These are phyloP conservation scores for Kwoniella europaea DNA, from an alignment of 768 basidiomycete species.

Conservation along the genomic window DNA sequence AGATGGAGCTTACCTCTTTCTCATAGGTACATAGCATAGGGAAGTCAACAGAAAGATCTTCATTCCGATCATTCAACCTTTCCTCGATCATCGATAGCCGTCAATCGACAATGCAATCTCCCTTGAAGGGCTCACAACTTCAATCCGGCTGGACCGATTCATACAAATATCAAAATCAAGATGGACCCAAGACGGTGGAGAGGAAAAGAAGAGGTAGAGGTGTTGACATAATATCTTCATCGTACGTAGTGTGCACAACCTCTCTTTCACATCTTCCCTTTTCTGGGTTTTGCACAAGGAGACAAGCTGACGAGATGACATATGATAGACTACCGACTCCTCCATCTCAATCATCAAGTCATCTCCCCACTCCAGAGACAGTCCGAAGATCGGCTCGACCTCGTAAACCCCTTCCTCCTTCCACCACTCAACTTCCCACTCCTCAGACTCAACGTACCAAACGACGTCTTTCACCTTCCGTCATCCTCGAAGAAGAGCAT, in stretches of 20 bases:
- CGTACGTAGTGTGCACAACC: constrained; percentile 23
- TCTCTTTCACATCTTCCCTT: background rate
- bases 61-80: constrained; percentile 7
- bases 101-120: constrained; percentile 18
- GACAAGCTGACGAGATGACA: constrained; percentile 2
- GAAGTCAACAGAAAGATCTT: background rate
- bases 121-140: constrained; percentile 22
- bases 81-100: background rate
- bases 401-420: constrained; percentile 21
- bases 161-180: background rate
- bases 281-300: background rate
- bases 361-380: constrained; percentile 47
- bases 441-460: constrained; percentile 49
- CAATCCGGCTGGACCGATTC: constrained; percentile 49
- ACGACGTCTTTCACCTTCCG: constrained; percentile 6
- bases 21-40: background rate
- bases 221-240: constrained; percentile 32
- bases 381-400: constrained; percentile 25
- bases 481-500: background rate
- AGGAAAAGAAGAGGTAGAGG: constrained; percentile 39
- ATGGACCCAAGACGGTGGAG: constrained; percentile 37
- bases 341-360: constrained; percentile 30
- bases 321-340: constrained; percentile 37
- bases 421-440: constrained; percentile 36
- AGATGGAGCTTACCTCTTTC: background rate